Conservation (phyloP, 768 basidiomycete species). For the Trametes punicea region DNA sequence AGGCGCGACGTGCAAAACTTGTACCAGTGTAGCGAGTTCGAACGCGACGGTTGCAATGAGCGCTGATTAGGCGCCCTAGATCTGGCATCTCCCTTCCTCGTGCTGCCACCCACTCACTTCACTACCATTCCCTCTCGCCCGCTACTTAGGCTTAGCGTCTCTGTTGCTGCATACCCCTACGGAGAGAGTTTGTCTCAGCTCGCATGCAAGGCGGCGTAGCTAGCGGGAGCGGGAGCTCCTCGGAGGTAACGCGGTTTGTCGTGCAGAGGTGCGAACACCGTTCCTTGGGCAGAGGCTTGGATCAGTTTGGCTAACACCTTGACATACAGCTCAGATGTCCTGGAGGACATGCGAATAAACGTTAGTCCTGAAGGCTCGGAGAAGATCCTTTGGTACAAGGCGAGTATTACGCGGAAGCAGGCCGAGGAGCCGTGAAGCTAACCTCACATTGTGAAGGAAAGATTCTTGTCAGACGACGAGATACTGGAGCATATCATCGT, state of each 20-base stretch:
- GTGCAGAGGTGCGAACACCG: conserved; percentile 14
- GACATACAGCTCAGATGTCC: conserved; percentile 61
- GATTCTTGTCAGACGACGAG: conserved; percentile 68
- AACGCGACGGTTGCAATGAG: too few relatives aligned
- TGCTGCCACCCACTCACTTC: too few relatives aligned
- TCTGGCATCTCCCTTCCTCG: too few relatives aligned
- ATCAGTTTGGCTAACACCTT: background rate
- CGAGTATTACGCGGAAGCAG: conserved; percentile 29
- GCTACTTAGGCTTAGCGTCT: too few relatives aligned
- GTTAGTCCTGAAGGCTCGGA: conserved; percentile 55
- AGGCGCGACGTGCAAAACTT: too few relatives aligned
- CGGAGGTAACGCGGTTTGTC: conserved; percentile 13
- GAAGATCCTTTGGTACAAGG: conserved; percentile 73
- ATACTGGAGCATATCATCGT: conserved; percentile 75
- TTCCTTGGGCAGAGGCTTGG: background rate
- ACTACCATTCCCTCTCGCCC: too few relatives aligned
- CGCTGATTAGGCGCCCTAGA: too few relatives aligned
- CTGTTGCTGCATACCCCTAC: too few relatives aligned
- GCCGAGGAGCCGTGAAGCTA: conserved; percentile 10
- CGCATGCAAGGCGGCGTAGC: background rate
- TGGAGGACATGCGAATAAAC: conserved; percentile 66
- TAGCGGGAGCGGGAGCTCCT: background rate
- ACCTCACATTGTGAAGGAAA: conserved; percentile 48
- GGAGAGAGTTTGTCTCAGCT: too few relatives aligned
- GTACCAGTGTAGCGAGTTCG: too few relatives aligned